Evolutionary conservation across 1,139 yeast genomes (phyloP).

Genomic region (Pichia sp.): DNA sequence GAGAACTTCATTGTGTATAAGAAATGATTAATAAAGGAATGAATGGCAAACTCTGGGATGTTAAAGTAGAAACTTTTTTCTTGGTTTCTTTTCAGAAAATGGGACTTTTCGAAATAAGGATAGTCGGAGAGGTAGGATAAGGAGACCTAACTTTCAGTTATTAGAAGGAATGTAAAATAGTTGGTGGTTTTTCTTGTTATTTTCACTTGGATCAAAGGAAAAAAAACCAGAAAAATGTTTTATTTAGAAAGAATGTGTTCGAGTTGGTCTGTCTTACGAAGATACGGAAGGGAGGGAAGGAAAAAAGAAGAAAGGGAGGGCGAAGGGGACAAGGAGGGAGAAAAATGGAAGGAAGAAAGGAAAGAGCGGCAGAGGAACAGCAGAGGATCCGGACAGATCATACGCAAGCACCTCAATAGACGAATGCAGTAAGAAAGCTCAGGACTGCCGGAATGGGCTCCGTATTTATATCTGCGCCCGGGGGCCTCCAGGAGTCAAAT

Average conservation of each 20-base stretch:
- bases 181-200: slow-evolving; percentile 1
- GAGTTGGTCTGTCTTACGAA: slow-evolving; percentile 7
- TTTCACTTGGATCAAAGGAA: not conserved
- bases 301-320: not conserved
- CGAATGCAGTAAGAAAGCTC: too few species aligned
- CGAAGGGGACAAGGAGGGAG: too few species aligned
- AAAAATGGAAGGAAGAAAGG: too few species aligned
- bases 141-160: not conserved
- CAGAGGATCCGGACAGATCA: not conserved
- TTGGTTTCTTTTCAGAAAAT: too few species aligned
- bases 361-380: slow-evolving; percentile 2
- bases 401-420: too few species aligned
- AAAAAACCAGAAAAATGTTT: not conserved
- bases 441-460: not conserved
- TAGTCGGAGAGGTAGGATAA: not conserved
- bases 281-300: not conserved
- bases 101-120: too few species aligned
- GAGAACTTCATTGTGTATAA: slow-evolving; percentile 25
- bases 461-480: not conserved
- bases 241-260: slow-evolving; percentile 12
- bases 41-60: not conserved
- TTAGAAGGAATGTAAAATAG: slow-evolving; percentile 15
- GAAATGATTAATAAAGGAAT: not conserved
- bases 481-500: not conserved
- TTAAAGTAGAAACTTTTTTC: too few species aligned